Conservation (phyloP, 768 basidiomycete species). For the Lentinula lateritia region DNA sequence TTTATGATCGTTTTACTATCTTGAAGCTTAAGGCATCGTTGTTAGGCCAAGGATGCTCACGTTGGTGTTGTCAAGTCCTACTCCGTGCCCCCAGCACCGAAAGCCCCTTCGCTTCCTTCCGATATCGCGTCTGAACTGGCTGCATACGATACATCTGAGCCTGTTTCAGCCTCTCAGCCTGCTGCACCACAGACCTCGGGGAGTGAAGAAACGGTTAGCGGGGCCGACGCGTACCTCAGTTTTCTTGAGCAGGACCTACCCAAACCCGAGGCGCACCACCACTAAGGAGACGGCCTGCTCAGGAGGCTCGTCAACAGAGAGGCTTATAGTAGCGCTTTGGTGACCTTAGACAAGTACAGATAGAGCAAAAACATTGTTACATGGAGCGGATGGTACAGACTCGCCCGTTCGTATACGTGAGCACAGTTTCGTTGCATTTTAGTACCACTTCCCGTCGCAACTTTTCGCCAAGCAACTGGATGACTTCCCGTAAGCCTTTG, state of each 20-base stretch:
- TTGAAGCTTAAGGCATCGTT: background rate
- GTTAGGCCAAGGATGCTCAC: constrained; percentile 85
- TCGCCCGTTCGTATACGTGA: background rate
- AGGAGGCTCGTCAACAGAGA: background rate
- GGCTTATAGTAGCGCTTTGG: background rate
- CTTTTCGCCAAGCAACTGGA: no score
- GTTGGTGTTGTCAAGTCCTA: constrained; percentile 83
- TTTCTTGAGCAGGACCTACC: constrained; percentile 82
- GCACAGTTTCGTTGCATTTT: no score
- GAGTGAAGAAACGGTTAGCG: constrained; percentile 37
- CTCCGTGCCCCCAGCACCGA: constrained; percentile 67
- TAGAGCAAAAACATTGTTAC: background rate
- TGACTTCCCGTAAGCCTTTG: no score
- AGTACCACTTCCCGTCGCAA: no score
- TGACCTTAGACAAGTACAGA: background rate
- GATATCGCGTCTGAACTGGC: constrained; percentile 87
- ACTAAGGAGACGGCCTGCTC: background rate
- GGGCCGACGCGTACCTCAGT: constrained; percentile 72
- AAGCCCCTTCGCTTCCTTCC: constrained; percentile 67
- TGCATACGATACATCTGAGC: constrained; percentile 81
- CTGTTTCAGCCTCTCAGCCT: constrained; percentile 38
- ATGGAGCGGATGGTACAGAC: background rate
- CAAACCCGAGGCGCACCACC: constrained; percentile 40
- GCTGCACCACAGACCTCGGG: constrained; percentile 23
- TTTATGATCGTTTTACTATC: background rate